Percentiles rank a stretch among this genome's conserved stretches.
phyloP scores from a whole-genome alignment of 2,329 filamentous ascomycete genomes.

The Colletotrichum chrysophilum region DNA sequence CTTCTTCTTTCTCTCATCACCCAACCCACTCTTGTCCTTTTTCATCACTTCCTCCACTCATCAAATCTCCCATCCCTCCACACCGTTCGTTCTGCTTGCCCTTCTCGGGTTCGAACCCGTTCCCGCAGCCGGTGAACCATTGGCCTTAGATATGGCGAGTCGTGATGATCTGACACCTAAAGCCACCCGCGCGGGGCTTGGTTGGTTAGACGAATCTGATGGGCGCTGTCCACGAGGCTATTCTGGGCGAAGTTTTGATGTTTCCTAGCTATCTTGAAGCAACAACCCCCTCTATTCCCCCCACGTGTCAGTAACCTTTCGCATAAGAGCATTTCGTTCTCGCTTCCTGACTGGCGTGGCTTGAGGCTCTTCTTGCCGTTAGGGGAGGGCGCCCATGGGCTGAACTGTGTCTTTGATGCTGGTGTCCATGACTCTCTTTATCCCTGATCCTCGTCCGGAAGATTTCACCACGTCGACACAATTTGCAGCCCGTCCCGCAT shows the following conservation, averaged over 20 bases:
- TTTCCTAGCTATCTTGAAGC: too few relatives aligned
- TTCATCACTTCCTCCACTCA: too few relatives aligned
- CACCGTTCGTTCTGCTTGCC: background rate
- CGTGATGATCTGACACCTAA: too few relatives aligned
- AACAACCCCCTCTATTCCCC: too few relatives aligned
- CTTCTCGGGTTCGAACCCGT: background rate
- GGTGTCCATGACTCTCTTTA: background rate
- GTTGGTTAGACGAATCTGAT: background rate
- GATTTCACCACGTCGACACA: background rate
- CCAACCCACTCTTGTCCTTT: too few relatives aligned
- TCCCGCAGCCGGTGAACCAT: background rate
- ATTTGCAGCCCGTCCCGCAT: background rate
- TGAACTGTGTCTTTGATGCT: background rate
- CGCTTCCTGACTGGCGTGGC: too few relatives aligned
- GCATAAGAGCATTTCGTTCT: too few relatives aligned
- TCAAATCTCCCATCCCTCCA: background rate
- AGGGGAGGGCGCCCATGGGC: too few relatives aligned
- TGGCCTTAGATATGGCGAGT: background rate
- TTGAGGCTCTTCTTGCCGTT: too few relatives aligned
- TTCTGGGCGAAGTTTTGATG: too few relatives aligned
- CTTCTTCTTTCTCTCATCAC: background rate
- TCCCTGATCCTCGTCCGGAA: background rate
- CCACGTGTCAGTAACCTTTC: too few relatives aligned
- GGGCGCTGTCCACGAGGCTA: too few relatives aligned
- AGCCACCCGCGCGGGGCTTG: background rate